phyloP scores from a whole-genome alignment of 2,329 filamentous ascomycete genomes.

The Chaetomiaceae sp. region DNA sequence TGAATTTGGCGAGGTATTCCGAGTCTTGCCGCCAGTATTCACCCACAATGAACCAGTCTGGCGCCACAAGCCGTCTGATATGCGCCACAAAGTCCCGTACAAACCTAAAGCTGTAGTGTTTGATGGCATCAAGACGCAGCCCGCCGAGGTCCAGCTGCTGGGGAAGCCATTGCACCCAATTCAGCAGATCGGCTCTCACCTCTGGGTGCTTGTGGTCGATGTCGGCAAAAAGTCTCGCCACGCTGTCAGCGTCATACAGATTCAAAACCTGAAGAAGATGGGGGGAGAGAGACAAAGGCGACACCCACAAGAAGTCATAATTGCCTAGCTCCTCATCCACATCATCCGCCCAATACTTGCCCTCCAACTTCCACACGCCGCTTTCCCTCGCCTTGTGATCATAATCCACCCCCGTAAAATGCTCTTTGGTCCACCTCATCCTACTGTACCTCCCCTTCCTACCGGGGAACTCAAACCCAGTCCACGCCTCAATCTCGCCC shows the following conservation, averaged over 20 bases:
- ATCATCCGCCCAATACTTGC: slow-evolving; percentile 61
- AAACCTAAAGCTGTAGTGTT: slow-evolving; percentile 35
- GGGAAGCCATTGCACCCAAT: slow-evolving; percentile 34
- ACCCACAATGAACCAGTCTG: slow-evolving; percentile 60
- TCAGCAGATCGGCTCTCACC: slow-evolving; percentile 31
- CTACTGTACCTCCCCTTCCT: slow-evolving; percentile 55
- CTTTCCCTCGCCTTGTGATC: slow-evolving; percentile 51
- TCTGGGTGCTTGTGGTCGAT: slow-evolving; percentile 34
- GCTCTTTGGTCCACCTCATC: slow-evolving; percentile 61
- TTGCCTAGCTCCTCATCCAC: slow-evolving; percentile 57
- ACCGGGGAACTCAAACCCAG: slow-evolving; percentile 61
- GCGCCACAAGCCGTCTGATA: slow-evolving; percentile 34
- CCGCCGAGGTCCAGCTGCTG: slow-evolving; percentile 31
- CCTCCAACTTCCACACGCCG: slow-evolving; percentile 60
- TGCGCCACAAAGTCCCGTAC: slow-evolving; percentile 29
- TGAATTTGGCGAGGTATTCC: slow-evolving; percentile 51
- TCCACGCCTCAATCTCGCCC: slow-evolving; percentile 67
- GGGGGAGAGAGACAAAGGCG: too few species aligned
- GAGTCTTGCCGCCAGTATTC: slow-evolving; percentile 65
- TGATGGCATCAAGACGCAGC: slow-evolving; percentile 35
- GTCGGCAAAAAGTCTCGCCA: slow-evolving; percentile 34
- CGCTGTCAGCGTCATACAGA: not conserved
- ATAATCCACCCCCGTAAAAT: slow-evolving; percentile 66
- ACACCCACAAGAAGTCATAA: slow-evolving; percentile 43
- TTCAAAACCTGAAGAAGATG: too few species aligned